Conservation (phyloP, 768 basidiomycete genomes). For the Russula brevipes region DNA sequence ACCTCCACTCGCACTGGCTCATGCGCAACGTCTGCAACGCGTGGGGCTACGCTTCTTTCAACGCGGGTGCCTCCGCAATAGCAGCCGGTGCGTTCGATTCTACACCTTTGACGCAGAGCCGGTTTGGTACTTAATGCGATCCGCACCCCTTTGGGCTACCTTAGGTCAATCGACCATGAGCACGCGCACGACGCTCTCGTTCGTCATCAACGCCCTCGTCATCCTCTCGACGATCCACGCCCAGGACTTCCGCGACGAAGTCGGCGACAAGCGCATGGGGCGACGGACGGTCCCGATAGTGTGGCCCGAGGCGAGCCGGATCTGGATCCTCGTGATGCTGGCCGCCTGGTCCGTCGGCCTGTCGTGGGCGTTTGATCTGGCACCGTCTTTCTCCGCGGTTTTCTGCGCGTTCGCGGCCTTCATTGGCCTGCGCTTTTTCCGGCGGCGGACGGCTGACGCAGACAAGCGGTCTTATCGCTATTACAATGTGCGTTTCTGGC, state of each 20-base stretch:
- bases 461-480: conserved; percentile 30
- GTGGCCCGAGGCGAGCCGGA: conserved; percentile 20
- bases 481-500: conserved; percentile 29
- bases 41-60: conserved; percentile 24
- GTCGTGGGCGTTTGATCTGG: conserved; percentile 25
- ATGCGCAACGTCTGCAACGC: conserved; percentile 24
- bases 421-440: conserved; percentile 26
- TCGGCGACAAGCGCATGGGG: conserved; percentile 32
- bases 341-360: conserved; percentile 28
- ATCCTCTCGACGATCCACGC: conserved; percentile 37
- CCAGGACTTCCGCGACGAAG: conserved; percentile 34
- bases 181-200: conserved; percentile 7
- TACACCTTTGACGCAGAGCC: too few species aligned
- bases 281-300: conserved; percentile 33
- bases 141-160: too few species aligned
- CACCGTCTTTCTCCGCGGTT: background rate
- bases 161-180: background rate
- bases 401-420: conserved; percentile 23
- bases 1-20: conserved; percentile 23
- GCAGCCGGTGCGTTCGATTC: background rate
- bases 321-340: conserved; percentile 25
- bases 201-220: conserved; percentile 31
- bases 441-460: conserved; percentile 16
- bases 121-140: background rate
- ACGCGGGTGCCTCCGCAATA: conserved; percentile 28